Conservation (phyloP, 352 stramenopile species). For the Phytophthora pistaciae region DNA sequence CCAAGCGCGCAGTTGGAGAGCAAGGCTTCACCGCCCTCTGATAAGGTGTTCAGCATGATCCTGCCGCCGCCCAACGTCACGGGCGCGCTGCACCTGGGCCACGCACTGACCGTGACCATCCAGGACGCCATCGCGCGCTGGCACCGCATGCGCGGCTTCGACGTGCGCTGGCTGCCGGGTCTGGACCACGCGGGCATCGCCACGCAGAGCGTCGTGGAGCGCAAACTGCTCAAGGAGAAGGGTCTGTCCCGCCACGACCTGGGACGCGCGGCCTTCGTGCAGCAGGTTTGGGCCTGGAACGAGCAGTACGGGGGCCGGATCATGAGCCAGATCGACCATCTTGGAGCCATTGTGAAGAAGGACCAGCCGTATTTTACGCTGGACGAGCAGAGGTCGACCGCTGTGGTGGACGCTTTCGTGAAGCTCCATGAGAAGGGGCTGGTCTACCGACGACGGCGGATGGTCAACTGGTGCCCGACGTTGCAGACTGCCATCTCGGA, state of each 20-base stretch:
- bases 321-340: slow-evolving; percentile 93
- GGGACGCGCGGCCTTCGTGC: slow-evolving; percentile 97
- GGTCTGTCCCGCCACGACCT: slow-evolving; percentile 94
- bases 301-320: slow-evolving; percentile 97
- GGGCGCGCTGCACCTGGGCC: slow-evolving; percentile 97
- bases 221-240: slow-evolving; percentile 97
- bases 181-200: slow-evolving; percentile 99
- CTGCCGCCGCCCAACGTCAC: slow-evolving; percentile 99
- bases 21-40: not conserved
- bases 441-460: slow-evolving; percentile 95
- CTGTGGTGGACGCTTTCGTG: slow-evolving; percentile 77
- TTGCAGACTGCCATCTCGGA: slow-evolving; percentile 97
- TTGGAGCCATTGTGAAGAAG: slow-evolving; percentile 98
- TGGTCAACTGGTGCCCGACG: slow-evolving; percentile 98
- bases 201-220: slow-evolving; percentile 99
- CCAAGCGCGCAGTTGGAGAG: slow-evolving; percentile 28
- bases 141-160: slow-evolving; percentile 98
- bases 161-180: slow-evolving; percentile 97
- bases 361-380: slow-evolving; percentile 98
- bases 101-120: slow-evolving; percentile 97
- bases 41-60: slow-evolving; percentile 77
- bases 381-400: slow-evolving; percentile 92
- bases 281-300: slow-evolving; percentile 99
- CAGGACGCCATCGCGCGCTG: slow-evolving; percentile 97
- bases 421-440: slow-evolving; percentile 97